phyloP scores from a whole-genome alignment of 306 rosid genomes.

The Acacia confusa region DNA sequence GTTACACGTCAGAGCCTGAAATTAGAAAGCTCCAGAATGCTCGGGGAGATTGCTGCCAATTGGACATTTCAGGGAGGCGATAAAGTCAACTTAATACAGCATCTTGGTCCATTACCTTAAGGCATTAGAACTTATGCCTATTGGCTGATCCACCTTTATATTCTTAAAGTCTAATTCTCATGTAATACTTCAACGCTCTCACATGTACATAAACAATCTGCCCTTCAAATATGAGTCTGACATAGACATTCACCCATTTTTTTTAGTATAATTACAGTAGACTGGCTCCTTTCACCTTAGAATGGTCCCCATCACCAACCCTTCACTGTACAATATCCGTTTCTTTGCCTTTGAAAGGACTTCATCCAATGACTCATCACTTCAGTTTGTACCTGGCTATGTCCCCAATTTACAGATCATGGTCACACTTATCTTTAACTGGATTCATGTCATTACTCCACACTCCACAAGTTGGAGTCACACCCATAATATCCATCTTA shows the following conservation, averaged over 20 bases:
- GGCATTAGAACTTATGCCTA: not conserved
- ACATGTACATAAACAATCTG: not conserved
- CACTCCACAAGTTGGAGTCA: not conserved
- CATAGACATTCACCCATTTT: not conserved
- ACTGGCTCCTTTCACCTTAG: not conserved
- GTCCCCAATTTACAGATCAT: not conserved
- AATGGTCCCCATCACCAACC: not conserved
- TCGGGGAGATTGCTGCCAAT: not conserved
- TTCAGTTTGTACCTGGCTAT: not conserved
- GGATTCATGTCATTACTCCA: not conserved
- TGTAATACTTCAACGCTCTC: not conserved
- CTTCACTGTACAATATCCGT: not conserved
- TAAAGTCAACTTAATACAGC: not conserved
- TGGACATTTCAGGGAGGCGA: not conserved
- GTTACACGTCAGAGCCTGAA: not conserved
- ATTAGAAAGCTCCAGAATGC: not conserved
- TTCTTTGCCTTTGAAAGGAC: not conserved
- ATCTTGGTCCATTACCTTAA: not conserved
- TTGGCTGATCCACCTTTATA: not conserved
- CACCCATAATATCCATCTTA: not conserved
- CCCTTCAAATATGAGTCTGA: not conserved
- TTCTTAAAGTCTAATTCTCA: not conserved
- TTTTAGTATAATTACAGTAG: not conserved
- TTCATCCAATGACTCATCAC: not conserved
- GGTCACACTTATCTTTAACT: not conserved